Evolutionary conservation across 352 stramenopile species (phyloP).

Genomic region (Pythium monospermum): DNA sequence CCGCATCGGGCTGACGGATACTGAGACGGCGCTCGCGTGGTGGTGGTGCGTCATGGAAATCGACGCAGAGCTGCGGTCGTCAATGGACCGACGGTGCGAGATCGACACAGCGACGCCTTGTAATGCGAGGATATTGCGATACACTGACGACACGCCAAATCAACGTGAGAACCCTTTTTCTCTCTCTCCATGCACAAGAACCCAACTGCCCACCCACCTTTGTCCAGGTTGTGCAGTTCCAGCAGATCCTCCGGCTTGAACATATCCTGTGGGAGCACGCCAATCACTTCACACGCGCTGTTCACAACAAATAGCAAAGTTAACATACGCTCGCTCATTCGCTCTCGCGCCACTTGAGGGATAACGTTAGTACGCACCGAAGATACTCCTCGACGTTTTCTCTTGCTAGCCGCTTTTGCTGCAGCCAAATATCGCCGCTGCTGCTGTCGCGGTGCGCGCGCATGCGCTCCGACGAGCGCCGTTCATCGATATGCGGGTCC

Average conservation of each 20-base stretch:
- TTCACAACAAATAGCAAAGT: not conserved
- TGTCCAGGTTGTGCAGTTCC: conserved; percentile 45
- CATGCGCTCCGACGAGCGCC: conserved; percentile 13
- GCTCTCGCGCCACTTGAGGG: too few relatives aligned
- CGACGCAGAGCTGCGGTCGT: conserved; percentile 64
- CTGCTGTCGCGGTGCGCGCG: conserved; percentile 17
- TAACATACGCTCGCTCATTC: conserved; percentile 6
- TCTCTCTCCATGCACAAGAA: too few relatives aligned
- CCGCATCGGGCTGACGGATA: conserved; percentile 6
- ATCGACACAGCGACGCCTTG: conserved; percentile 66
- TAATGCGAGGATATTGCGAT: conserved; percentile 73
- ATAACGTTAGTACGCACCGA: conserved; percentile 44
- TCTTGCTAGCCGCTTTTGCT: conserved; percentile 20
- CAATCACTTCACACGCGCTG: conserved; percentile 65
- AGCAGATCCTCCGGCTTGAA: conserved; percentile 77
- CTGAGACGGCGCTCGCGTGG: not conserved
- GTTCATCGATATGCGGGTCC: not conserved
- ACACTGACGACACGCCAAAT: too few relatives aligned
- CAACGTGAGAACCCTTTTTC: too few relatives aligned
- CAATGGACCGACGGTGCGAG: conserved; percentile 71
- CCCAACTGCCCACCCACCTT: conserved; percentile 34
- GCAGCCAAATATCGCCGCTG: conserved; percentile 21
- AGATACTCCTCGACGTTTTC: conserved; percentile 67
- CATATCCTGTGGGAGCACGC: conserved; percentile 47
- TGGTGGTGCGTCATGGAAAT: conserved; percentile 6